phyloP scores from a whole-genome alignment of 371 early-diverging fungal species.

The Conidiobolus incongruus region DNA sequence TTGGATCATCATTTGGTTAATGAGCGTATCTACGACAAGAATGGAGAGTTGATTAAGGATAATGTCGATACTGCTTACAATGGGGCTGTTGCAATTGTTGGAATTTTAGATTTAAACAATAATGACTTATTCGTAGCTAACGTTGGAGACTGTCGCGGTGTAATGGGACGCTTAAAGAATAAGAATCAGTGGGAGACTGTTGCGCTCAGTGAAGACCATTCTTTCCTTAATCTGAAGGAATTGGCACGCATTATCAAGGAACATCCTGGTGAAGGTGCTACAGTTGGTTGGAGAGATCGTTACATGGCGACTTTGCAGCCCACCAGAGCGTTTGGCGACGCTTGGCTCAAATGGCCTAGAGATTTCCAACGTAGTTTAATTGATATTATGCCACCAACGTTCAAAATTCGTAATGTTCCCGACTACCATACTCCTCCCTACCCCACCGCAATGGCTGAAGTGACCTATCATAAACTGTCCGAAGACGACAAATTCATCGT shows the following conservation, averaged over 20 bases:
- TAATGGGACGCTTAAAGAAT: constrained; percentile 15
- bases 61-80: constrained; percentile 26
- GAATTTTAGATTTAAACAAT: constrained; percentile 34
- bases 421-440: constrained; percentile 78
- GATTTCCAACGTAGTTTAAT: constrained; percentile 38
- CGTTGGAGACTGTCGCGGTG: constrained; percentile 50
- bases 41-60: constrained; percentile 12
- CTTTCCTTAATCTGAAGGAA: constrained; percentile 33
- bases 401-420: constrained; percentile 31
- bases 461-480: constrained; percentile 34
- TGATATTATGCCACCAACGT: constrained; percentile 14
- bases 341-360: constrained; percentile 52
- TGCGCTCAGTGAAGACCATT: constrained; percentile 47
- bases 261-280: constrained; percentile 51
- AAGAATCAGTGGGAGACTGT: constrained; percentile 24
- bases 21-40: constrained; percentile 12
- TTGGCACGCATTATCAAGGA: constrained; percentile 30
- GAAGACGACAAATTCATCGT: constrained; percentile 60
- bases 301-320: constrained; percentile 30
- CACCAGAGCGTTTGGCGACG: constrained; percentile 38
- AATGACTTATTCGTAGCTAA: constrained; percentile 47
- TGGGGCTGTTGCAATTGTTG: constrained; percentile 58
- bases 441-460: constrained; percentile 71
- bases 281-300: constrained; percentile 33
- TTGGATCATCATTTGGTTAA: constrained; percentile 29